A percentile compares a stretch with the other conserved stretches of the same genome.
These are phyloP conservation scores for Penicillium atrosanguineum DNA, from an alignment of 495 filamentous ascomycete species.

Conservation along the genomic window DNA sequence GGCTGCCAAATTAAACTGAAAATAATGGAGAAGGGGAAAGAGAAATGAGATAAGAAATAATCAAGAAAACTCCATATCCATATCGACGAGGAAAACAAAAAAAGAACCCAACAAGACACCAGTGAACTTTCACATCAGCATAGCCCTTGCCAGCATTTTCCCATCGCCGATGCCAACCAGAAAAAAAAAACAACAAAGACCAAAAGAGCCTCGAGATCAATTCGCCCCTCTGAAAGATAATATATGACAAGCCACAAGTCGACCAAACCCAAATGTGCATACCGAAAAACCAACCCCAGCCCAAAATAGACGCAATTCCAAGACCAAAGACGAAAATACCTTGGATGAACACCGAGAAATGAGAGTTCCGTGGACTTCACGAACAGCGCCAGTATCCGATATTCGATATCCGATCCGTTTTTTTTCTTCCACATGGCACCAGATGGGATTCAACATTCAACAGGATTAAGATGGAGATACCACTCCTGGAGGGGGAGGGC, in stretches of 20 bases:
- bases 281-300: constrained; percentile 5
- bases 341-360: constrained; percentile 18
- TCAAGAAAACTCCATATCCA: constrained; percentile 16
- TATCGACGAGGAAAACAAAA: not conserved
- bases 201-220: not conserved
- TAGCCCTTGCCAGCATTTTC: not conserved
- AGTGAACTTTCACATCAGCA: constrained; percentile 2
- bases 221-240: not conserved
- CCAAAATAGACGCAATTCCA: not conserved
- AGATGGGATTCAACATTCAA: constrained; percentile 1
- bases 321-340: not conserved
- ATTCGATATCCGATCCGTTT: not conserved
- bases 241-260: not conserved
- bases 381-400: constrained; percentile 21
- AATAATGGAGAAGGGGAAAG: not conserved
- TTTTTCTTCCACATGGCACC: not conserved
- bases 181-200: not conserved
- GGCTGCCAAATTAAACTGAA: constrained; percentile 2
- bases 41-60: constrained; percentile 10
- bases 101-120: constrained; percentile 2
- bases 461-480: constrained; percentile 6
- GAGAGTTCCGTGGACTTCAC: constrained; percentile 9
- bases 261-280: constrained; percentile 2
- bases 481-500: not conserved
- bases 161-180: not conserved